A percentile compares a stretch with the other conserved stretches of the same genome.
Conservation (phyloP, 2,329 filamentous ascomycete species). For the Aspergillus candidus region DNA sequence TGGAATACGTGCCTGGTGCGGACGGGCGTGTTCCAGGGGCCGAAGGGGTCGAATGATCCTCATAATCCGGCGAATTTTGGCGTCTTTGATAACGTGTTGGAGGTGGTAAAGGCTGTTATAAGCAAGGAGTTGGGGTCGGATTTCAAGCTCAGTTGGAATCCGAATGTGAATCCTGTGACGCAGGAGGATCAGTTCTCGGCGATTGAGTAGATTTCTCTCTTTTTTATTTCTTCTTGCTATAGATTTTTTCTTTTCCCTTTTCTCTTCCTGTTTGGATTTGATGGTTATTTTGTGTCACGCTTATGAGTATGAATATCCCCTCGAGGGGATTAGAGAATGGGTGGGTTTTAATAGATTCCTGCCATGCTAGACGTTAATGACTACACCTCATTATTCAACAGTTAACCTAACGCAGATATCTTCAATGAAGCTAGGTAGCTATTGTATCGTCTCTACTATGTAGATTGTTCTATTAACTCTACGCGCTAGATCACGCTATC, state of each 20-base stretch:
- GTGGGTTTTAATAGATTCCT: too few species aligned
- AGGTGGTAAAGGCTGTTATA: conserved; percentile 62
- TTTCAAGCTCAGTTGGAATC: conserved; percentile 68
- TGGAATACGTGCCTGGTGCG: conserved; percentile 76
- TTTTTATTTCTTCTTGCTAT: neutral
- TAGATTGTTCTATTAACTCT: too few species aligned
- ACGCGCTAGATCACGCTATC: too few species aligned
- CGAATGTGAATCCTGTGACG: conserved; percentile 62
- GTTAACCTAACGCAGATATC: too few species aligned
- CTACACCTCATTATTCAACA: too few species aligned
- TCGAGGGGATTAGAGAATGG: too few species aligned
- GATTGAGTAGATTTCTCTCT: conserved; percentile 43
- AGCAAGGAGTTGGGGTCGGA: conserved; percentile 65
- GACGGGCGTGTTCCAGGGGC: conserved; percentile 70
- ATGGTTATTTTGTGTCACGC: too few species aligned
- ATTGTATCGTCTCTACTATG: too few species aligned
- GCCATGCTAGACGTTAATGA: too few species aligned
- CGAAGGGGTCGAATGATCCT: conserved; percentile 60
- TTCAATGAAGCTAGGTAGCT: too few species aligned
- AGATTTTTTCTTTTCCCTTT: conserved; percentile 11
- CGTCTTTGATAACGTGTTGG: conserved; percentile 66
- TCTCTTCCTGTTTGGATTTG: conserved; percentile 5
- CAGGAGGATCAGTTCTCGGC: conserved; percentile 50
- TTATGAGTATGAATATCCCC: neutral
- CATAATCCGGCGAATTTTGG: conserved; percentile 72